Base-by-base conservation (phyloP, 495 filamentous ascomycete species). In the Penicillium longicatenatum region DNA sequence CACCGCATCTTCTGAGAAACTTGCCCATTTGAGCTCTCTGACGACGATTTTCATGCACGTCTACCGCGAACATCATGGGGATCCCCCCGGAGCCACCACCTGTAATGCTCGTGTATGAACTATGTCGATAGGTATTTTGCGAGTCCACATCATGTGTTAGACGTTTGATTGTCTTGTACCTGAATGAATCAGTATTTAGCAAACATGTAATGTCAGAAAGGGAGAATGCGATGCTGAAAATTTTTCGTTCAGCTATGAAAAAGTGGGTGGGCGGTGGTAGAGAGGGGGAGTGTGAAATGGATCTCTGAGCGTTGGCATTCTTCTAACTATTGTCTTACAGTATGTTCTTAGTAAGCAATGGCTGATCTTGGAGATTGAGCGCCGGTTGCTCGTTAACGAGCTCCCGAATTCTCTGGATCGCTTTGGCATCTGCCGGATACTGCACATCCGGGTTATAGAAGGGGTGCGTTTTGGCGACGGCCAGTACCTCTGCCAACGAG, bases 1-100 rank as follows among this genome's bases (percentile, higher is more conserved):
- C 16, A 4, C 64, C 60, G 33, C 56, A 57, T 2, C 20, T 21
- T n/a, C 22, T 43, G 14, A 74, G 8, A n/a, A 74, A 61, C 0
- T 44, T 42, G 0, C 70, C 68, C 20, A 67, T 54, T 26, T 20
- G 17, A 3, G 58, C 61, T 16, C 71, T 21, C 10, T 71, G 70
- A 16, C 31, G 37, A 6, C 71, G 71, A 44, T 68, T 73, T 53
- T 74, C 71, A 14, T 46, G 37, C 7, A 33, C 49, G 52, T 71
- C 70, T 1, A 60, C 63, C 6, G 58, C 61, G 60, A 71, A 75
- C 17, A 64, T 33, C 47, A 67, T 35, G 0, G 59, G 68, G 2
- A 48, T 4, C 7, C 66, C 63, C 7, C 67, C 64, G 4, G 59
- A 62, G 5, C 70, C 69, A n/a, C 69, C 69, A 14, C 70, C 69